Evolutionary conservation across 148 eudicot species (phyloP).

Genomic region (Chenopodium quinoa): DNA sequence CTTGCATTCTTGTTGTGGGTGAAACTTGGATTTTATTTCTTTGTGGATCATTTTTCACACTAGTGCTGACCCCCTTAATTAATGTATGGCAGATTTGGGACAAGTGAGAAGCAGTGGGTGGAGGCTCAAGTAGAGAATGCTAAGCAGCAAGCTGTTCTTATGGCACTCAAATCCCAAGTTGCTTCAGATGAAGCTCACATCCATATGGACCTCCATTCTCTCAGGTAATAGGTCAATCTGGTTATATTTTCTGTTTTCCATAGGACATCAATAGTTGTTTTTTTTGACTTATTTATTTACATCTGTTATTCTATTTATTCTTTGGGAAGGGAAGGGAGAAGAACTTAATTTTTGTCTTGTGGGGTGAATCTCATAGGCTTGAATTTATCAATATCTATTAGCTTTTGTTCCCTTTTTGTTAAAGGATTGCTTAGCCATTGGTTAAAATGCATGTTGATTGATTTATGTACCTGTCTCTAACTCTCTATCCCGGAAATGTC

Average conservation of each 20-base stretch:
- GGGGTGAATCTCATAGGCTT: neutral
- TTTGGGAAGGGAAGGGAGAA: neutral
- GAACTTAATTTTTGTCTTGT: neutral
- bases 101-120: slow-evolving; percentile 98
- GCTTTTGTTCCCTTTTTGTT: no score
- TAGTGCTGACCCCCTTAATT: neutral
- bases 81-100: slow-evolving; percentile 68
- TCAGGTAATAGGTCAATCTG: slow-evolving; percentile 44
- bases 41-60: slow-evolving; percentile 6
- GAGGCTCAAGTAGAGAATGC: slow-evolving; percentile 99
- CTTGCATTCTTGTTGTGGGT: neutral
- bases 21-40: neutral
- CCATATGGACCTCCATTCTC: slow-evolving; percentile 96
- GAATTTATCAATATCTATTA: neutral
- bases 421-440: neutral
- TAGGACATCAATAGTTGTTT: neutral
- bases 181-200: slow-evolving; percentile 98
- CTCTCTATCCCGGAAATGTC: neutral
- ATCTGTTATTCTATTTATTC: neutral
- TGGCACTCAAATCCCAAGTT: slow-evolving; percentile 88
- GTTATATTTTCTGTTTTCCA: neutral
- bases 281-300: neutral
- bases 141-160: slow-evolving; percentile 89
- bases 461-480: neutral
- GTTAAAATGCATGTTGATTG: neutral